phyloP scores from a whole-genome alignment of 495 filamentous ascomycete genomes.

The Daldinia caldariorum region DNA sequence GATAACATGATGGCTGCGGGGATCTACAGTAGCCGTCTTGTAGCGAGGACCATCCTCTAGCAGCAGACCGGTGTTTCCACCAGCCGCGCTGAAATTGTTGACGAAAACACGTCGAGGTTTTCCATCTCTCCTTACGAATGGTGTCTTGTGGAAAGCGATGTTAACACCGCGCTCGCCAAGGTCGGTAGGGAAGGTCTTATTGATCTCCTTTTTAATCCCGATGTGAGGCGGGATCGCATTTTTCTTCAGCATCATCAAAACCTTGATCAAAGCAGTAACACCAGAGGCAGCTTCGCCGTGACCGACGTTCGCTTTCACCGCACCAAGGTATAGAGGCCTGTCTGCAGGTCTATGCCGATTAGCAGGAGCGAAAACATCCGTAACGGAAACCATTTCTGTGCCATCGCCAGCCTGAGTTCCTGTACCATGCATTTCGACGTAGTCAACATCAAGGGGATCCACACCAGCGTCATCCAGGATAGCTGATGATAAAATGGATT shows the following conservation, averaged over 20 bases:
- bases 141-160: slow-evolving; percentile 63
- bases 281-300: slow-evolving; percentile 92
- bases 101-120: slow-evolving; percentile 69
- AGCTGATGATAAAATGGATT: slow-evolving; percentile 73
- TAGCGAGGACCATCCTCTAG: slow-evolving; percentile 65
- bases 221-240: slow-evolving; percentile 85
- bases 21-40: slow-evolving; percentile 51
- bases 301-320: slow-evolving; percentile 88
- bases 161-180: slow-evolving; percentile 79
- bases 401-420: slow-evolving; percentile 86
- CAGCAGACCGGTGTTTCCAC: slow-evolving; percentile 71
- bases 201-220: slow-evolving; percentile 87
- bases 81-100: slow-evolving; percentile 77
- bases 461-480: slow-evolving; percentile 75
- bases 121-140: slow-evolving; percentile 70
- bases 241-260: slow-evolving; percentile 87
- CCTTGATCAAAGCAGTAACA: slow-evolving; percentile 82
- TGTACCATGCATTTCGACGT: slow-evolving; percentile 92
- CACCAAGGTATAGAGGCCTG: slow-evolving; percentile 80
- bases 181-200: slow-evolving; percentile 80
- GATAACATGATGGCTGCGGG: slow-evolving; percentile 63
- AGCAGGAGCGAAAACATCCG: slow-evolving; percentile 81
- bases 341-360: slow-evolving; percentile 69
- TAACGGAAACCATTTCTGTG: slow-evolving; percentile 81
- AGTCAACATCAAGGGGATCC: slow-evolving; percentile 77